Evolutionary conservation across 805 yeast species (phyloP), one percentile per base, ranked within the genome.

Genomic region (Henningerozyma blattae): DNA sequence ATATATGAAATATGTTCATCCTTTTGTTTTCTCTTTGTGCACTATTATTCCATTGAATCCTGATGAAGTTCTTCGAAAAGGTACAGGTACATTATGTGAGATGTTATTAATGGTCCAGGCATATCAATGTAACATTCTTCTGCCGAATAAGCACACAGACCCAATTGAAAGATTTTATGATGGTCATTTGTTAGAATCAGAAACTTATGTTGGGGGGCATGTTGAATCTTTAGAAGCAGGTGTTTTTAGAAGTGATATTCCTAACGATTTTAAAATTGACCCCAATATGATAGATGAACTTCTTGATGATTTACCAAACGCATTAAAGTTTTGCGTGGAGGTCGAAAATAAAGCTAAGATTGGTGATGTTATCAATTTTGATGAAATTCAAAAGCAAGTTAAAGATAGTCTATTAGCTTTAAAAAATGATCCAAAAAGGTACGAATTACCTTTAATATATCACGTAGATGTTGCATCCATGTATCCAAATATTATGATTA

Each of bases 381-480:
- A 85, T 9, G 93, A 82, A 44, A 68, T 91, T 15, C 69, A 73
- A 48, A 57, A 70, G 5, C 61, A 70, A 26, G 77, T 93, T 37
- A 67, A 65, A 28, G 44, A 50, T 0, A 63, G 66, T 44, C 62
- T 91, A 12, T 38, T 67, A n/a, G 81, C 67, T 2, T 58, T 91
- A 33, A 75, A 72, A 40, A 54, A 63, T 1, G 67, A 67, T 26
- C 87, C 89, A 1, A 65, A 65, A 25, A 65, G 96, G 44, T 54
- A 56, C 10, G 97, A 91, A 47, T 62, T 64, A 9, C 99, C 99
- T 0, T 63, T 83, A 31, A 91, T 91, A 42, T 91, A 93, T 48
- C 99, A 91, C 52, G 95, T 93, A 25, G 99, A 91, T 64, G 99
- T 91, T 33, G 96, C 99, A 1, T 91, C 98, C 1, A 91, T 91